Evolutionary conservation across 208 protist species (phyloP), one percentile per base, ranked within the genome.

Genomic region (Vickermania spadyakhi): DNA sequence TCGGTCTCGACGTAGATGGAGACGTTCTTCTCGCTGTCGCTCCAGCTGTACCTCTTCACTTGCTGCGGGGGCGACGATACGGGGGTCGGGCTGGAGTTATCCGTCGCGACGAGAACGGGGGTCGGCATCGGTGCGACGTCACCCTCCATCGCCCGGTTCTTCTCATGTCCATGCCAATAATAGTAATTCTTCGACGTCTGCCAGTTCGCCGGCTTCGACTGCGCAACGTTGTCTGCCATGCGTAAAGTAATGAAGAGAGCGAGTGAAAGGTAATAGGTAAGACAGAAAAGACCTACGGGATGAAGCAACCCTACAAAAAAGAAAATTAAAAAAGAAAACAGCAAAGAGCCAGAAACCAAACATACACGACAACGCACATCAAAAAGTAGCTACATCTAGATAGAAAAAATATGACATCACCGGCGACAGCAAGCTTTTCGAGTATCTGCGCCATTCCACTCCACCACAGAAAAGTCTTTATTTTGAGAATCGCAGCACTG

Each of bases 111-210:
- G n/a, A 94, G 60, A 7, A 78, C 58, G 4, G 81, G 87, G 22
- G 62, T 76, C 5, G 84, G 81, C 75, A 89, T 69, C 52, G 87
- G 81, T 18, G 87, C 87, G 1, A 92, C 84, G 61, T 94, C 87
- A 14, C 87, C 87, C 13, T 83, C 70, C 66, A 75, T 79, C 2
- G 84, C 84, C 1, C 87, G 75, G 42, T 90, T 78, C 70, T 90
- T 90, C 55, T 87, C 84, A 60, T 94, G 87, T 0, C 76, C 70
- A 65, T 94, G 87, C 84, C 84, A 94, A 58, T 94, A 94, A 58
- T 94, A 91, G 62, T 94, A 94, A 11, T 66, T 82, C 67, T 83
- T 90, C 25, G 50, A 52, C 41, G 63, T 69, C 21, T 75, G 75
- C 65, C 83, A 85, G 36, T 49, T 68, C 21, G 45, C 23, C 2